Evolutionary conservation across 352 stramenopile genomes (phyloP).

Genomic region (Phytophthora brassicae): DNA sequence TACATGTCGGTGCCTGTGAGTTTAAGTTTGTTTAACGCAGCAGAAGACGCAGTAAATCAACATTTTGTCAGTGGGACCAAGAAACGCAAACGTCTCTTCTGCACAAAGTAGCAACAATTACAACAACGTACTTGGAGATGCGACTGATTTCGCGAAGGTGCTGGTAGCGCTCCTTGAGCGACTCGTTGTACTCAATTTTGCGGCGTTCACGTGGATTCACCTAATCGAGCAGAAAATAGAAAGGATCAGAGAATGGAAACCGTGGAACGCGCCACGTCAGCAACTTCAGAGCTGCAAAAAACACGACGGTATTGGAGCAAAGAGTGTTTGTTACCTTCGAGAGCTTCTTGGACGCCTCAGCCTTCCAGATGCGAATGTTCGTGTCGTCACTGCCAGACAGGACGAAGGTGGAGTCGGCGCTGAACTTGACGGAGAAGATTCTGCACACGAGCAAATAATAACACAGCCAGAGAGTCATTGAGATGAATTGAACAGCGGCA

Average conservation of each 20-base stretch:
- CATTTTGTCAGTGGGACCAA: slow-evolving; percentile 20
- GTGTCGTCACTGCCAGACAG: slow-evolving; percentile 99
- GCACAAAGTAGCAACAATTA: slow-evolving; percentile 22
- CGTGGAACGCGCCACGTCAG: slow-evolving; percentile 21
- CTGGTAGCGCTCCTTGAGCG: slow-evolving; percentile 95
- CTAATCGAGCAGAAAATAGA: slow-evolving; percentile 31
- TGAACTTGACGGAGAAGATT: slow-evolving; percentile 89
- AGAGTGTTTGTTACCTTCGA: slow-evolving; percentile 91
- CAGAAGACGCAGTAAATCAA: slow-evolving; percentile 14
- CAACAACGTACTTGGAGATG: slow-evolving; percentile 79
- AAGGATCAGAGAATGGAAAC: slow-evolving; percentile 20
- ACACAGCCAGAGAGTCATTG: slow-evolving; percentile 14
- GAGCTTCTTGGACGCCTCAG: slow-evolving; percentile 93
- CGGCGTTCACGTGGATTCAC: slow-evolving; percentile 75
- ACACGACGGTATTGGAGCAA: too few species aligned
- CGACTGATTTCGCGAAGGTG: slow-evolving; percentile 95
- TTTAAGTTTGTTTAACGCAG: slow-evolving; percentile 20
- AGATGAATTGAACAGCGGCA: too few species aligned
- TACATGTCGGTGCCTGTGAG: slow-evolving; percentile 90
- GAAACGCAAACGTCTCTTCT: too few species aligned
- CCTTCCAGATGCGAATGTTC: slow-evolving; percentile 99
- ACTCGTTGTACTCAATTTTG: slow-evolving; percentile 96
- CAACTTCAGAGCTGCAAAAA: slow-evolving; percentile 27
- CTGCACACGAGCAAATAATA: slow-evolving; percentile 23
- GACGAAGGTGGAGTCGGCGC: slow-evolving; percentile 93